Base-by-base conservation (phyloP, 164 flowering plant genomes). In the Liquidambar formosana region DNA sequence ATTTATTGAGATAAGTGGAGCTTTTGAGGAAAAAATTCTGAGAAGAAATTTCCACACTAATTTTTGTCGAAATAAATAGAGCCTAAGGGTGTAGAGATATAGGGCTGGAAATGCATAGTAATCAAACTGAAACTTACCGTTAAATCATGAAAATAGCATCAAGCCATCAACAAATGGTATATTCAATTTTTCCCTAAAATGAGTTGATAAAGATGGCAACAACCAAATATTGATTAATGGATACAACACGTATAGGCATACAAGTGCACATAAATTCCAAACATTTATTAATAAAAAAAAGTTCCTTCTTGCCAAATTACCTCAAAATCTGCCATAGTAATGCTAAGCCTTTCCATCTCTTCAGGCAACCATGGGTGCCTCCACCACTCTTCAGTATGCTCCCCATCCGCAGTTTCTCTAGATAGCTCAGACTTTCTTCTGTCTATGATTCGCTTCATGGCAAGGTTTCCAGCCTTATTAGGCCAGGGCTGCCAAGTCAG, bases 241-340 rank as follows among this genome's bases (percentile, higher is more conserved):
- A 33, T 33, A 33, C 4, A 33, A 33, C 6, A 6, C 41, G 6
- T 33, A 33, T 54, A 54, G 2, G 22, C 58, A 22, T 22, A 54
- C 22, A 54, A 54, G 23, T 22, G 27, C 33, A 19, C 4, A 21
- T 2, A n/a, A n/a, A n/a, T n/a, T n/a, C n/a, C n/a, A n/a, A n/a
- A n/a, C n/a, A 60, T 60, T 4, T 28, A 44, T 10, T 33, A 27
- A 0, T 27, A 58, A 28, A 54, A 54, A 19, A 18, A 4, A n/a
- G 44, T n/a, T 19, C 5, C 0, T 61, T 59, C 22, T 41, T 56
- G 26, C 12, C 8, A 61, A 28, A 44, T 68, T 80, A 93, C 98
- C 95, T 89, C 97, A 89, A 93, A 95, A 81, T 95, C 99, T 72
- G 79, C 73, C 96, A 91, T 91, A 6, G 79, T 86, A 33, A 95